These are phyloP conservation scores for Cicer judaicum DNA, from an alignment of 306 rosid genomes.

Conservation along the genomic window DNA sequence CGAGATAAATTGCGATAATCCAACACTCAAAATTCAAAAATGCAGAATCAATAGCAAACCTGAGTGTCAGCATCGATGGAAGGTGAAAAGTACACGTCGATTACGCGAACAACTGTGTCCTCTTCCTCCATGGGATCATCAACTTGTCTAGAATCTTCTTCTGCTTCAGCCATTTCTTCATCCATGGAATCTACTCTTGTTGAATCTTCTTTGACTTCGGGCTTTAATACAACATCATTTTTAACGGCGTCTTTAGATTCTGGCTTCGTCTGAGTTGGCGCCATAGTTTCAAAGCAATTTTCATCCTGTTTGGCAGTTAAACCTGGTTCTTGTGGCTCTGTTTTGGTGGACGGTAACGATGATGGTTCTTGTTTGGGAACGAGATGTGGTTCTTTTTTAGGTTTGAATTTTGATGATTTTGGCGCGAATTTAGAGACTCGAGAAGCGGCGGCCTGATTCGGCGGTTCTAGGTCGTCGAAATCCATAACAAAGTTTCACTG, in stretches of 20 bases:
- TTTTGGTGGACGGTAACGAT: conserved; percentile 38
- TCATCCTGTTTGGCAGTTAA: conserved; percentile 37
- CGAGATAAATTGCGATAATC: background rate
- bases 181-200: conserved; percentile 45
- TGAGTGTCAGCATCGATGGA: conserved; percentile 55
- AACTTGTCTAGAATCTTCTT: conserved; percentile 52
- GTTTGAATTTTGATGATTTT: conserved; percentile 62
- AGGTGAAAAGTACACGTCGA: conserved; percentile 76
- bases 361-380: conserved; percentile 42
- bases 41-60: conserved; percentile 44
- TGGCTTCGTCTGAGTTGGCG: conserved; percentile 13
- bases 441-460: conserved; percentile 55
- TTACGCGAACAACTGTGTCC: conserved; percentile 79
- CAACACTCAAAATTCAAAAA: background rate
- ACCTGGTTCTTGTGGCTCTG: conserved; percentile 48
- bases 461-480: conserved; percentile 70
- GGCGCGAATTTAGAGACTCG: conserved; percentile 72
- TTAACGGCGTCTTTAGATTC: conserved; percentile 51
- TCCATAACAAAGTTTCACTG: conserved; percentile 54
- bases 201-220: conserved; percentile 47
- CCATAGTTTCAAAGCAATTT: background rate
- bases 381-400: conserved; percentile 49
- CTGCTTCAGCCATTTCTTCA: conserved; percentile 49
- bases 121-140: conserved; percentile 65
- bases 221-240: conserved; percentile 51